A percentile compares a stretch with the other conserved stretches of the same genome.
These are phyloP conservation scores for Coniochaeta prunicola DNA, from an alignment of 2,329 filamentous ascomycete species.

Conservation along the genomic window DNA sequence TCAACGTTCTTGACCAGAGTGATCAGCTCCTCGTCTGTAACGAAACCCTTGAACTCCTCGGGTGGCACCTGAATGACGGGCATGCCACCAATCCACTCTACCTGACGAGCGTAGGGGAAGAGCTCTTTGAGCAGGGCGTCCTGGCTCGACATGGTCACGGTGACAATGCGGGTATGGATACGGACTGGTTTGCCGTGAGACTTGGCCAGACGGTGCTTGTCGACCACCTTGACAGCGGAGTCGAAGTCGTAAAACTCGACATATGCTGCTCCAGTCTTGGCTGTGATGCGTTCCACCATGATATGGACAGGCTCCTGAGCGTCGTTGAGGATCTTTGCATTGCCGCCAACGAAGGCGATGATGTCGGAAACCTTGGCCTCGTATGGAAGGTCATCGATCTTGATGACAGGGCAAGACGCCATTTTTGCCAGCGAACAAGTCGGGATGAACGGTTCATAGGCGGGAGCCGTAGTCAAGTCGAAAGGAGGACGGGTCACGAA, in stretches of 20 bases:
- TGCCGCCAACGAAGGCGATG: slow-evolving; percentile 51
- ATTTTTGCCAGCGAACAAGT: slow-evolving; percentile 21
- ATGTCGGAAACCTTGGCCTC: slow-evolving; percentile 43
- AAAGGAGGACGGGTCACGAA: slow-evolving; percentile 25
- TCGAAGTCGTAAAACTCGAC: slow-evolving; percentile 47
- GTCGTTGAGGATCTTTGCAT: slow-evolving; percentile 47
- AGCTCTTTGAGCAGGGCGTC: slow-evolving; percentile 52
- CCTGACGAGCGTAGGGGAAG: slow-evolving; percentile 50
- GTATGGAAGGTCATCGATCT: slow-evolving; percentile 51
- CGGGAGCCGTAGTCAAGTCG: slow-evolving; percentile 25
- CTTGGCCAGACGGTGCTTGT: slow-evolving; percentile 34
- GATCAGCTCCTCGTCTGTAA: slow-evolving; percentile 54
- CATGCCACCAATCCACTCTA: slow-evolving; percentile 43
- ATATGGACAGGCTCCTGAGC: slow-evolving; percentile 51
- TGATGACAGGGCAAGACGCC: slow-evolving; percentile 34
- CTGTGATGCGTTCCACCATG: slow-evolving; percentile 56
- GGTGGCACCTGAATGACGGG: slow-evolving; percentile 34
- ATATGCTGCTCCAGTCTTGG: slow-evolving; percentile 56
- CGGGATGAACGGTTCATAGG: slow-evolving; percentile 41
- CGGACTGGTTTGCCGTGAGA: slow-evolving; percentile 34
- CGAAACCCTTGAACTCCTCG: slow-evolving; percentile 53
- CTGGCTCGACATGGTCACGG: slow-evolving; percentile 50
- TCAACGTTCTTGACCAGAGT: slow-evolving; percentile 60
- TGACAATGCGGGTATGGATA: slow-evolving; percentile 50
- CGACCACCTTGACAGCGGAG: slow-evolving; percentile 47